Evolutionary conservation across 805 yeast species (phyloP).

Genomic region (Pichia kluyveri): DNA sequence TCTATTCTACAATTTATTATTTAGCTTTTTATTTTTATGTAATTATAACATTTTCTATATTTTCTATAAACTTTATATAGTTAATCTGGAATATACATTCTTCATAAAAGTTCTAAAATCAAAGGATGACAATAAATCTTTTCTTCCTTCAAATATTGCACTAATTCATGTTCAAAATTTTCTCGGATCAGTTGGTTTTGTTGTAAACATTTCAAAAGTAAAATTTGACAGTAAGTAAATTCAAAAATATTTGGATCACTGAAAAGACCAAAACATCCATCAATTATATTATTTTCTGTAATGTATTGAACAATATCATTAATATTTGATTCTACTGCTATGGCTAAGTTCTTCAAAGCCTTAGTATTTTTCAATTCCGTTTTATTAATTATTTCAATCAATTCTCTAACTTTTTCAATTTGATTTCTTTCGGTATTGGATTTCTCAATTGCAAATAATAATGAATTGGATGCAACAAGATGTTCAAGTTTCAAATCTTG

Average conservation of each 20-base stretch:
- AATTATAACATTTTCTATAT: neutral
- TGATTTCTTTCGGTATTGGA: conserved; percentile 57
- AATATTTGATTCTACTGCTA: conserved; percentile 1
- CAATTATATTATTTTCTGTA: conserved; percentile 8
- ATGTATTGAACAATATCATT: conserved; percentile 6
- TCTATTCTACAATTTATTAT: neutral
- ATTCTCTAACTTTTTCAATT: conserved; percentile 16
- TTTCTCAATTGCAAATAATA: conserved; percentile 58
- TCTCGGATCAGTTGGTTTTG: neutral
- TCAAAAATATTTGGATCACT: conserved; percentile 18
- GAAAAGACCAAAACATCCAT: conserved; percentile 26
- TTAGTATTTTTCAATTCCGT: neutral
- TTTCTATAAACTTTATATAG: neutral
- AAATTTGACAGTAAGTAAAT: conserved; percentile 14
- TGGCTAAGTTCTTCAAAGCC: neutral
- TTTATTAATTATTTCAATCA: conserved; percentile 3
- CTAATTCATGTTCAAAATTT: neutral
- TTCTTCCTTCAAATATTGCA: neutral
- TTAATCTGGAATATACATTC: neutral
- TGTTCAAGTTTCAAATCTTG: conserved; percentile 6
- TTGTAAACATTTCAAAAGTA: conserved; percentile 6
- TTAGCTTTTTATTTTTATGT: neutral
- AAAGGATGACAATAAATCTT: conserved; percentile 12
- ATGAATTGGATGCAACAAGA: conserved; percentile 16
- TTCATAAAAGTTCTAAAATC: conserved; percentile 4